A percentile compares a stretch with the other conserved stretches of the same genome.
phyloP scores from a whole-genome alignment of 2,329 filamentous ascomycete species.

The Amauroascus niger region DNA sequence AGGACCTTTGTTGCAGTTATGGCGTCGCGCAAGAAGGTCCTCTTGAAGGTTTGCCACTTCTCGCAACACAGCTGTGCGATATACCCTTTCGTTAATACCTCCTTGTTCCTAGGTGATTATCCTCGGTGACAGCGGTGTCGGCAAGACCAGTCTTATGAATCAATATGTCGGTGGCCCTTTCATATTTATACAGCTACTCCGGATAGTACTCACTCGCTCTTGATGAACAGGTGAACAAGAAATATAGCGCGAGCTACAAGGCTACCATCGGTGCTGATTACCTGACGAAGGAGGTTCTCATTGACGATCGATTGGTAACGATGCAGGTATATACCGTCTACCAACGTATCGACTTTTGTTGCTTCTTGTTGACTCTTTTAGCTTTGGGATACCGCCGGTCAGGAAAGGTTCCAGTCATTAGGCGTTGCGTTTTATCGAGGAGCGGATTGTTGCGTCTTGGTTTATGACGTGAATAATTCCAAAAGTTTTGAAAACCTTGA shows the following conservation, averaged over 20 bases:
- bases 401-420: constrained; percentile 97
- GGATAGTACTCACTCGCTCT: not conserved
- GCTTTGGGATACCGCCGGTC: constrained; percentile 97
- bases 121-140: constrained; percentile 95
- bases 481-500: constrained; percentile 98
- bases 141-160: constrained; percentile 99
- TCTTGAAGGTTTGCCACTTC: constrained; percentile 59
- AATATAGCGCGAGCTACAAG: constrained; percentile 99
- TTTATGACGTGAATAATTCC: constrained; percentile 98
- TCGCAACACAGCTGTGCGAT: not conserved
- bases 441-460: constrained; percentile 96
- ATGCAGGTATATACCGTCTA: constrained; percentile 67
- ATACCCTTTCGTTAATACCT: not conserved
- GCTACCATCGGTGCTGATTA: constrained; percentile 98
- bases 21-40: constrained; percentile 80
- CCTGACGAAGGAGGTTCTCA: constrained; percentile 91
- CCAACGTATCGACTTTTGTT: not conserved
- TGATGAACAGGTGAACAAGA: constrained; percentile 82
- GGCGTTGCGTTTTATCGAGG: constrained; percentile 99
- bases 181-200: not conserved
- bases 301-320: constrained; percentile 93
- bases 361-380: constrained; percentile 81
- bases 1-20: constrained; percentile 37
- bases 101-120: constrained; percentile 70
- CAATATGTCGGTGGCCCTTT: constrained; percentile 77